Conservation (phyloP, 768 basidiomycete genomes). For the Crepidotus variabilis region DNA sequence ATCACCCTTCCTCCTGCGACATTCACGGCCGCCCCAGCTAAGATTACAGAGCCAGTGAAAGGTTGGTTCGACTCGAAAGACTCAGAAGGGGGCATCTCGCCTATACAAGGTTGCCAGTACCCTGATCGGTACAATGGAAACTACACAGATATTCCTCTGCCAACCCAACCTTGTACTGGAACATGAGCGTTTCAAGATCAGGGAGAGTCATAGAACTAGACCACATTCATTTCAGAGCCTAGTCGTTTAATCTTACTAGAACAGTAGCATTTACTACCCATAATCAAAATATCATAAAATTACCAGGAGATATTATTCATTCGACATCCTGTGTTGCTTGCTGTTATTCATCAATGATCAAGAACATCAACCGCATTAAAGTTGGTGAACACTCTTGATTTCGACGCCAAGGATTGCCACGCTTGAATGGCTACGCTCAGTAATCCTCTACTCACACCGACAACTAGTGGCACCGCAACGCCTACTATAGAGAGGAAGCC, state of each 20-base stretch:
- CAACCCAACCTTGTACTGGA: constrained; percentile 25
- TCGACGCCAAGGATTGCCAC: no score
- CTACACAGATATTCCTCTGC: constrained; percentile 17
- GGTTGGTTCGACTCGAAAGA: constrained; percentile 60
- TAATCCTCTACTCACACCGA: neutral
- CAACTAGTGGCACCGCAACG: neutral
- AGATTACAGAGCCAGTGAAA: constrained; percentile 39
- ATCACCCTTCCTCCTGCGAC: constrained; percentile 55
- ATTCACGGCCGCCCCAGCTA: constrained; percentile 34
- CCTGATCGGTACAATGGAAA: constrained; percentile 39
- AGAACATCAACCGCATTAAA: no score
- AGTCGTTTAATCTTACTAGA: no score
- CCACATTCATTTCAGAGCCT: neutral
- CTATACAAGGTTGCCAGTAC: constrained; percentile 53
- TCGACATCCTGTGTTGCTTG: neutral
- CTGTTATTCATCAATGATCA: neutral
- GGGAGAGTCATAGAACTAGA: neutral
- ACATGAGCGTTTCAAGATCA: neutral
- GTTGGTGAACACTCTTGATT: no score
- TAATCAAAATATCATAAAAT: neutral
- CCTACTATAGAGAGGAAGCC: constrained; percentile 9
- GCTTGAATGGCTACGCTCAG: neutral
- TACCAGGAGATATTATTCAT: no score
- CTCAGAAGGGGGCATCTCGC: constrained; percentile 39
- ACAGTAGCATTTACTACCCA: neutral